Evolutionary conservation across 768 basidiomycete genomes (phyloP).

Genomic region (Russula foetens): DNA sequence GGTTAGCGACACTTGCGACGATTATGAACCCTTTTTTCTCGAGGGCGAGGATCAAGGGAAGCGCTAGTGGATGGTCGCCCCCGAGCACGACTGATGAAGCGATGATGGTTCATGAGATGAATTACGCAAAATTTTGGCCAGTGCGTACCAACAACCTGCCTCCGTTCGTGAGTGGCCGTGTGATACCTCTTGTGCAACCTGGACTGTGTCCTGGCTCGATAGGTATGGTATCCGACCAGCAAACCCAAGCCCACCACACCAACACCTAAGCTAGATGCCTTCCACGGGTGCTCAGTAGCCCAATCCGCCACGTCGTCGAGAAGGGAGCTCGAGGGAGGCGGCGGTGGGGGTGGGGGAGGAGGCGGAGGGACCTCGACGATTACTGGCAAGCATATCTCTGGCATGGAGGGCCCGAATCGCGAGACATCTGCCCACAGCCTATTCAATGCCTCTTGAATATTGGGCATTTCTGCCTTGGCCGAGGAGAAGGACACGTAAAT

Average conservation of each 20-base stretch:
- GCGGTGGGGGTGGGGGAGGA: constrained; percentile 37
- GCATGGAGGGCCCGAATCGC: constrained; percentile 54
- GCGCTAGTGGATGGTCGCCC: constrained; percentile 63
- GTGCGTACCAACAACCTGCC: constrained; percentile 38
- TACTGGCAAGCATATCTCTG: constrained; percentile 51
- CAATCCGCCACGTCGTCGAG: constrained; percentile 43
- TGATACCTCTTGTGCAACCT: constrained; percentile 22
- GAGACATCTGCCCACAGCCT: constrained; percentile 73
- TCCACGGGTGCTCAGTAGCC: constrained; percentile 54
- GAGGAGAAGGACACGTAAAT: constrained; percentile 47
- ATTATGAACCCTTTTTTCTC: constrained; percentile 79
- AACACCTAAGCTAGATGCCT: constrained; percentile 42
- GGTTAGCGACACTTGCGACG: constrained; percentile 65
- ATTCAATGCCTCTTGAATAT: constrained; percentile 55
- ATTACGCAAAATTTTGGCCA: constrained; percentile 2
- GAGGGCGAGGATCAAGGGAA: constrained; percentile 65
- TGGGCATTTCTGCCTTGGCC: constrained; percentile 53
- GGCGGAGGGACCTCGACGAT: constrained; percentile 71
- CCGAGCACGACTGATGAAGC: constrained; percentile 60
- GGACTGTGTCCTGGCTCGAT: constrained; percentile 20
- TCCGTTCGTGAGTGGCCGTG: constrained; percentile 30
- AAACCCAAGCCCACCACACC: constrained; percentile 56
- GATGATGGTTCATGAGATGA: constrained; percentile 8
- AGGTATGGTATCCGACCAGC: constrained; percentile 44
- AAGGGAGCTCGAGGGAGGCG: constrained; percentile 38